Percentiles rank a stretch among this genome's conserved stretches.
phyloP scores from a whole-genome alignment of 208 protist genomes.

The Blechomonas ayalai region DNA sequence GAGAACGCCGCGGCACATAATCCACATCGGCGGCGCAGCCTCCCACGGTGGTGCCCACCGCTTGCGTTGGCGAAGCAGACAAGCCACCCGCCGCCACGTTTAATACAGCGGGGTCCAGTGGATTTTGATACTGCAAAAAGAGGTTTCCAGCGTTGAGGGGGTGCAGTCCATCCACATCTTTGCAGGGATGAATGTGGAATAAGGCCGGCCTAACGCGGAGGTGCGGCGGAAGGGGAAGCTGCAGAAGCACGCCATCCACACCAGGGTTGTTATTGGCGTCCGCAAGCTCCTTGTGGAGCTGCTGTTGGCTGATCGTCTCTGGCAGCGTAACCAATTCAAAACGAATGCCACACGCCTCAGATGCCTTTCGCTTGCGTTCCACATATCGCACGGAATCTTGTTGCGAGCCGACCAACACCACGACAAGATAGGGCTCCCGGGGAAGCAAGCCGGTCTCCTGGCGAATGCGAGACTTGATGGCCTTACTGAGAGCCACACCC shows the following conservation, averaged over 20 bases:
- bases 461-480: constrained; percentile 26
- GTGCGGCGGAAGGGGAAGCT: constrained; percentile 91
- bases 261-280: constrained; percentile 19
- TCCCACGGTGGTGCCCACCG: constrained; percentile 12
- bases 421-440: constrained; percentile 74
- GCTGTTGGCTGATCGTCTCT: constrained; percentile 12
- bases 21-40: constrained; percentile 7
- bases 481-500: constrained; percentile 26
- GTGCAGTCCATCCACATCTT: constrained; percentile 93
- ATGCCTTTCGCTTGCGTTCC: constrained; percentile 31
- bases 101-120: constrained; percentile 11
- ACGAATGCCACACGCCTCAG: constrained; percentile 35
- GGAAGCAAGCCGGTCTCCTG: constrained; percentile 17
- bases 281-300: constrained; percentile 31
- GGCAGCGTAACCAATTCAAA: constrained; percentile 28
- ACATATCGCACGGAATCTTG: constrained; percentile 83
- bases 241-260: constrained; percentile 82
- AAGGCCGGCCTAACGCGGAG: constrained; percentile 68
- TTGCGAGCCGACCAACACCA: constrained; percentile 91
- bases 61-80: neutral
- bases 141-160: constrained; percentile 86
- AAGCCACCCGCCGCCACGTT: neutral
- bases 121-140: constrained; percentile 52
- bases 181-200: constrained; percentile 53
- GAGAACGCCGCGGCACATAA: constrained; percentile 17